A percentile compares a stretch with the other conserved stretches of the same genome.
phyloP scores from a whole-genome alignment of 306 rosid genomes.

The Rubus parviflorus region DNA sequence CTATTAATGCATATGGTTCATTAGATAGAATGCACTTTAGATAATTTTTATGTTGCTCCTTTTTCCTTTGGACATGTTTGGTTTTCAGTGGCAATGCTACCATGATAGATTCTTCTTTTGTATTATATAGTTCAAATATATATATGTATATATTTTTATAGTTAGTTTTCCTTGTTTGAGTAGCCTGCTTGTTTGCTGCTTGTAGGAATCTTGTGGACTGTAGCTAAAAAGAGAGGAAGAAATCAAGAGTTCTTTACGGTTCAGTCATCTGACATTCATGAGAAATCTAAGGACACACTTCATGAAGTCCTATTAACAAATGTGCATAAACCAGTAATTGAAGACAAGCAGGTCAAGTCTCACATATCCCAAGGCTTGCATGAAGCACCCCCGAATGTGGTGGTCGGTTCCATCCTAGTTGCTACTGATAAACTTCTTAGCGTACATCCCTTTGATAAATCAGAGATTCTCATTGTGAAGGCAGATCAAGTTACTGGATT shows the following conservation, averaged over 20 bases:
- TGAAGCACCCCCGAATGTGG: slow-evolving; percentile 42
- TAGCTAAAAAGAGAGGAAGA: slow-evolving; percentile 30
- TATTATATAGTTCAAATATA: neutral
- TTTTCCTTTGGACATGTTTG: neutral
- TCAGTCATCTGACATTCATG: slow-evolving; percentile 35
- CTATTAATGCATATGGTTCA: neutral
- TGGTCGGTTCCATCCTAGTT: slow-evolving; percentile 58
- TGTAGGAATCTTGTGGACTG: slow-evolving; percentile 54
- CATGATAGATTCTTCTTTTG: neutral
- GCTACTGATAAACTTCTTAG: slow-evolving; percentile 67
- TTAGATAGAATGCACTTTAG: neutral
- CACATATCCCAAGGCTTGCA: slow-evolving; percentile 30
- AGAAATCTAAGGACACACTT: slow-evolving; percentile 33
- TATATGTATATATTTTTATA: neutral
- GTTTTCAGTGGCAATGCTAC: neutral
- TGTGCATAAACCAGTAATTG: slow-evolving; percentile 32
- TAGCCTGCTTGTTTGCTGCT: slow-evolving; percentile 23
- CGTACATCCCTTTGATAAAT: slow-evolving; percentile 62
- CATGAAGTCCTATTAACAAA: slow-evolving; percentile 44
- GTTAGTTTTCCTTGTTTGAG: slow-evolving; percentile 11
- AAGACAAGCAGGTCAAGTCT: slow-evolving; percentile 38
- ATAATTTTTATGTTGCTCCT: neutral
- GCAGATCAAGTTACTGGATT: slow-evolving; percentile 64
- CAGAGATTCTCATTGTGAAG: slow-evolving; percentile 72
- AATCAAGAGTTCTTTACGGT: slow-evolving; percentile 28